Evolutionary conservation across 2,329 filamentous ascomycete species (phyloP).

Genomic region (Penicillium sp.): DNA sequence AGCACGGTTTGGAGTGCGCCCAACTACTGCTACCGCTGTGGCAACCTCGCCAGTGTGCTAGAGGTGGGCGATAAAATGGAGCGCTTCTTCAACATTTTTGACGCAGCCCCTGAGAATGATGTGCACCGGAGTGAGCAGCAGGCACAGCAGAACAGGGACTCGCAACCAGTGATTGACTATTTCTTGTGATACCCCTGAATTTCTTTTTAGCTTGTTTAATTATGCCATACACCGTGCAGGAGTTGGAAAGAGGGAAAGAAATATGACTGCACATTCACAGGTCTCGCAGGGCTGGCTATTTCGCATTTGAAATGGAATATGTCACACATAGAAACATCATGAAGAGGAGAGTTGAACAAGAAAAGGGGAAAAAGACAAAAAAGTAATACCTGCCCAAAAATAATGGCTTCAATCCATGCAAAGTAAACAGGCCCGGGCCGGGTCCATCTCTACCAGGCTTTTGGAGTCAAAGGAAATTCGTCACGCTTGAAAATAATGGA

Average conservation of each 20-base stretch:
- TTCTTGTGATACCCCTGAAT: slow-evolving; percentile 57
- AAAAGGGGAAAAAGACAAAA: slow-evolving; percentile 10
- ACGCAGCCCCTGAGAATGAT: slow-evolving; percentile 90
- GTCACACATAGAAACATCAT: slow-evolving; percentile 9
- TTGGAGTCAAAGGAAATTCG: slow-evolving; percentile 29
- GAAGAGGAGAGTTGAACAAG: neutral
- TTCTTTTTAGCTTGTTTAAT: slow-evolving; percentile 13
- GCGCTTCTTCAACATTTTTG: slow-evolving; percentile 95
- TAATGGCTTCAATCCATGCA: slow-evolving; percentile 3
- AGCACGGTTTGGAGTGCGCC: slow-evolving; percentile 98
- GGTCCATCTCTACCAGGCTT: slow-evolving; percentile 27
- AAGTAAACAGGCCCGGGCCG: slow-evolving; percentile 13
- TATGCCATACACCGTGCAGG: slow-evolving; percentile 21
- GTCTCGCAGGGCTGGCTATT: slow-evolving; percentile 2
- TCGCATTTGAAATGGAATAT: slow-evolving; percentile 7
- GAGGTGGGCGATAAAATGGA: slow-evolving; percentile 93
- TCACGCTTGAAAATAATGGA: slow-evolving; percentile 26
- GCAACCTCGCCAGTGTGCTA: slow-evolving; percentile 93
- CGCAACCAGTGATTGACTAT: slow-evolving; percentile 65
- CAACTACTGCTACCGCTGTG: slow-evolving; percentile 92
- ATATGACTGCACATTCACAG: slow-evolving; percentile 15
- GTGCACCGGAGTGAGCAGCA: slow-evolving; percentile 76
- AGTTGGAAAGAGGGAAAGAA: slow-evolving; percentile 29
- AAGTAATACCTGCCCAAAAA: slow-evolving; percentile 6
- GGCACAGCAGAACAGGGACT: slow-evolving; percentile 61